Evolutionary conservation across 2,329 filamentous ascomycete species (phyloP).

Genomic region (Zasmidium angulare): DNA sequence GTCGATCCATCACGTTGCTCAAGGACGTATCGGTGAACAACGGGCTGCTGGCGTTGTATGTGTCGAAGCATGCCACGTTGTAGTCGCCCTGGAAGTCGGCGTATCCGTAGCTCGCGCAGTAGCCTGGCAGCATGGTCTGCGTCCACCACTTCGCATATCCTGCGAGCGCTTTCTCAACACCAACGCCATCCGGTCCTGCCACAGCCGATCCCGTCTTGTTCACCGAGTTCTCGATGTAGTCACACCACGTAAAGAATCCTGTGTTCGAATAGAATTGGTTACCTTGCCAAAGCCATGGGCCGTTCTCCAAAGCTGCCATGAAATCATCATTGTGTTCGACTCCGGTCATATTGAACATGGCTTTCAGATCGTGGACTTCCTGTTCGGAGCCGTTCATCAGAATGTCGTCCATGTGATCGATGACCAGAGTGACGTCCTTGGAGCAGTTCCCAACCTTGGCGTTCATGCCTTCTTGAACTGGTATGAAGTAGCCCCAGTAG

Average conservation of each 20-base stretch:
- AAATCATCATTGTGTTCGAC: conserved; percentile 55
- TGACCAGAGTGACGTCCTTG: conserved; percentile 51
- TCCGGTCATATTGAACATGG: conserved; percentile 53
- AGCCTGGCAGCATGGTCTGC: conserved; percentile 45
- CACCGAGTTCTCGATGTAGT: conserved; percentile 40
- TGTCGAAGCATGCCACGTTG: conserved; percentile 54
- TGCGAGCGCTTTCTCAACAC: conserved; percentile 52
- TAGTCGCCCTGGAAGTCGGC: conserved; percentile 49
- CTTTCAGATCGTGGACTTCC: conserved; percentile 48
- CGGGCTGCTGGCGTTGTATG: conserved; percentile 51
- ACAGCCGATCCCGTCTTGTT: conserved; percentile 13
- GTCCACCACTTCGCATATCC: conserved; percentile 58
- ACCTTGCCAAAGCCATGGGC: conserved; percentile 59
- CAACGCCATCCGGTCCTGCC: conserved; percentile 49
- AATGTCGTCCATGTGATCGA: conserved; percentile 49
- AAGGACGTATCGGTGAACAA: conserved; percentile 53
- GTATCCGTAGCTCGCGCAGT: conserved; percentile 50
- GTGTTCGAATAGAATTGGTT: conserved; percentile 44
- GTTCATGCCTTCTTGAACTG: conserved; percentile 59
- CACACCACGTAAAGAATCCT: conserved; percentile 47
- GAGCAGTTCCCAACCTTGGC: conserved; percentile 56
- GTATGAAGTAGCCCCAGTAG: conserved; percentile 60
- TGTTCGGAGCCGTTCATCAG: conserved; percentile 29
- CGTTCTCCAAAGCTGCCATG: conserved; percentile 53
- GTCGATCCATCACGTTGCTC: conserved; percentile 49